phyloP scores from a whole-genome alignment of 2,329 filamentous ascomycete species.

The Trichophyton benhamiae region DNA sequence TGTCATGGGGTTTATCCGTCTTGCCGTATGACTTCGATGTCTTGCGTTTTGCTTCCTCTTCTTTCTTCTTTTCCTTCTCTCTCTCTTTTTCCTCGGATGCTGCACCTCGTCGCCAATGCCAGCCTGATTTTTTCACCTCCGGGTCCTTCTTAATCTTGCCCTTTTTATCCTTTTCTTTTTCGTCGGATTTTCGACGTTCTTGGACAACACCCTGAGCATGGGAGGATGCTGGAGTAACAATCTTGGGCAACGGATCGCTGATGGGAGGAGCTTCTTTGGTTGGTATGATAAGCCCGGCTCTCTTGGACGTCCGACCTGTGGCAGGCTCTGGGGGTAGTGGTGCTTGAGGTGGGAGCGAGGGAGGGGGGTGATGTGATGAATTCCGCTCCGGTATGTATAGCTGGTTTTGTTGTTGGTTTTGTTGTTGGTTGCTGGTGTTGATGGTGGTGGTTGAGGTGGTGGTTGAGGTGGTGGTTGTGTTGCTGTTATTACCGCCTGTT shows the following conservation, averaged over 20 bases:
- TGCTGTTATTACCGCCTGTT: not conserved
- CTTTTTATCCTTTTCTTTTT: conserved; percentile 57
- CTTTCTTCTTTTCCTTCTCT: conserved; percentile 40
- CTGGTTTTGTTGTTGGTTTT: conserved; percentile 19
- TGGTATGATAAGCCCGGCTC: conserved; percentile 22
- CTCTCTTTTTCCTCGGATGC: conserved; percentile 49
- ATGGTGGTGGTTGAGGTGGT: too few species aligned
- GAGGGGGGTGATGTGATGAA: conserved; percentile 36
- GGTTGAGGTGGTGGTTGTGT: too few species aligned
- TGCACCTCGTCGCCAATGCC: conserved; percentile 58
- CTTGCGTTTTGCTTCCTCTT: conserved; percentile 50
- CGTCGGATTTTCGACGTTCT: not conserved
- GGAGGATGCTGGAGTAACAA: not conserved
- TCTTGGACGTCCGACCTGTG: conserved; percentile 21
- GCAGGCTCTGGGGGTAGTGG: conserved; percentile 18
- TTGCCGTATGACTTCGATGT: conserved; percentile 47
- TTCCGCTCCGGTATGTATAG: conserved; percentile 40
- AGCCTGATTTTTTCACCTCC: conserved; percentile 64
- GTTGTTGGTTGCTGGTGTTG: not conserved
- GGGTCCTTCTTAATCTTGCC: conserved; percentile 57
- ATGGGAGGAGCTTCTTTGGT: conserved; percentile 35
- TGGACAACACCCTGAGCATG: not conserved
- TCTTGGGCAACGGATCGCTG: conserved; percentile 48
- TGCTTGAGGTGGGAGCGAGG: conserved; percentile 37
- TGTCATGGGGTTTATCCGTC: conserved; percentile 55